These are phyloP conservation scores for Puccinia sorghi DNA, from an alignment of 1,284 basidiomycete species.

Conservation along the genomic window DNA sequence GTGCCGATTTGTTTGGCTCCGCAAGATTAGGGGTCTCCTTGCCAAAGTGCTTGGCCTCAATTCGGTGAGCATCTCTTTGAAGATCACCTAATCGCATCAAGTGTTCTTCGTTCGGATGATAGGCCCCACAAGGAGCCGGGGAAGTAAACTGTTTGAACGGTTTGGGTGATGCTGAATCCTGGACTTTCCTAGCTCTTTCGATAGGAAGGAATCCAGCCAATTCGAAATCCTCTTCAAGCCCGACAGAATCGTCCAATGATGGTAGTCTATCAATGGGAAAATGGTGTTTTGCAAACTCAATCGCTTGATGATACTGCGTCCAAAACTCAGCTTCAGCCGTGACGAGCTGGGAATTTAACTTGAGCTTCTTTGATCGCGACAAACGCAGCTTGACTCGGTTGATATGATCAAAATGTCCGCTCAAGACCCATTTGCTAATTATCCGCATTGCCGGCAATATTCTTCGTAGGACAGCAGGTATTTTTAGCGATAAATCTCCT, in stretches of 20 bases:
- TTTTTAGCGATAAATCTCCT: conserved; percentile 57
- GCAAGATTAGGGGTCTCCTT: conserved; percentile 1
- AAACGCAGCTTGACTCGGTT: conserved; percentile 31
- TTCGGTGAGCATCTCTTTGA: conserved; percentile 69
- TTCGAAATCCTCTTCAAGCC: conserved; percentile 89
- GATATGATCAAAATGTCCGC: conserved; percentile 56
- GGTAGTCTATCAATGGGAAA: conserved; percentile 75
- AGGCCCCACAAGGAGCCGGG: conserved; percentile 53
- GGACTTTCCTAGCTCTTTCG: conserved; percentile 61
- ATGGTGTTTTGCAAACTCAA: conserved; percentile 65
- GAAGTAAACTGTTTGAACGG: neutral
- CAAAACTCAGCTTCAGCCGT: conserved; percentile 66
- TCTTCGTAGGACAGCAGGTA: conserved; percentile 80
- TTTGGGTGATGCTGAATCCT: conserved; percentile 14
- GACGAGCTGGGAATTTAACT: conserved; percentile 20
- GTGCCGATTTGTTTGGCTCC: neutral
- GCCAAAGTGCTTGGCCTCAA: conserved; percentile 59
- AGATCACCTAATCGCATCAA: conserved; percentile 89
- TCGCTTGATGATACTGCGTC: conserved; percentile 70
- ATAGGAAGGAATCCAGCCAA: conserved; percentile 84
- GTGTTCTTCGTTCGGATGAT: conserved; percentile 92
- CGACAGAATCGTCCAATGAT: conserved; percentile 62
- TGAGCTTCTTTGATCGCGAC: conserved; percentile 8
- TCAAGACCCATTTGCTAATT: conserved; percentile 81
- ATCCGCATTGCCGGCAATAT: conserved; percentile 84